Evolutionary conservation across 176 grass and related monocot species (phyloP).

Genomic region (Eragrostis curvula): DNA sequence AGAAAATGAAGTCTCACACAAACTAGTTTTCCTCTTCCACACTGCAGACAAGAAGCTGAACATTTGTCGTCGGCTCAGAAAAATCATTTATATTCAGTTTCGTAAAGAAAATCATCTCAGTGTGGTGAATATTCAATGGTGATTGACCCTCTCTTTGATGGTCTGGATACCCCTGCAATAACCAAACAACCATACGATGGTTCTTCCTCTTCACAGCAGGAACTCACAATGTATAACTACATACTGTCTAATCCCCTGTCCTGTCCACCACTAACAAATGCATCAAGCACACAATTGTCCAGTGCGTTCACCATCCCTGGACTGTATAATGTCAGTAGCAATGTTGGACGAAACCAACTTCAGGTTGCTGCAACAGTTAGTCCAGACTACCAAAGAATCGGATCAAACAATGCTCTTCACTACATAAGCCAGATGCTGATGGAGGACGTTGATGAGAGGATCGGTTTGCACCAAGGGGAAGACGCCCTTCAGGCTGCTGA

Average conservation of each 20-base stretch:
- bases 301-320: background rate
- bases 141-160: constrained; percentile 1
- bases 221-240: background rate
- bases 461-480: constrained; percentile 25
- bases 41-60: background rate
- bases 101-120: background rate
- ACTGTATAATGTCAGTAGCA: background rate
- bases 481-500: constrained; percentile 25
- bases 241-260: background rate
- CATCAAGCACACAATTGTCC: background rate
- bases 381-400: constrained; percentile 18
- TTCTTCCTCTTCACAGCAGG: constrained; percentile 19
- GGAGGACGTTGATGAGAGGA: constrained; percentile 65
- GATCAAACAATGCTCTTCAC: constrained; percentile 39
- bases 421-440: constrained; percentile 58
- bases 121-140: constrained; percentile 26
- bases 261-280: constrained; percentile 5
- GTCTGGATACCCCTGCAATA: background rate
- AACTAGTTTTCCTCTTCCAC: background rate
- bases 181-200: background rate
- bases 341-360: background rate
- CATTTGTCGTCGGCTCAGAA: background rate
- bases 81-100: constrained; percentile 1
- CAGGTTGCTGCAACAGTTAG: background rate
- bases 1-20: background rate